Evolutionary conservation across 2,329 filamentous ascomycete genomes (phyloP), one percentile per base, ranked within the genome.

Genomic region (Aspergillus sp.): DNA sequence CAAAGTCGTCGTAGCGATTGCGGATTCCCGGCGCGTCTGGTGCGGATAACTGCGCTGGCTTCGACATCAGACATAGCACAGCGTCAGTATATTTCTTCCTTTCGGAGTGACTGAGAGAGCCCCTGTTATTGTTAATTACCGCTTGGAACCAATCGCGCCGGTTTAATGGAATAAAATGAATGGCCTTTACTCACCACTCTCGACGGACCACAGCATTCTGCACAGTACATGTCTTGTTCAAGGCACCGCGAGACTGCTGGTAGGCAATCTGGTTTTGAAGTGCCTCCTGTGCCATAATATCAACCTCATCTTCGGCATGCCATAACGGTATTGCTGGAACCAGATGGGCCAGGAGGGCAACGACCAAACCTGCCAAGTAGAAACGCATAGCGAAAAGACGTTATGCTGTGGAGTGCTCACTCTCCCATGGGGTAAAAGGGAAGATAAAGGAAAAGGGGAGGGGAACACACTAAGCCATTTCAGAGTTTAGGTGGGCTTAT

Each of bases 1-100:
- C 64, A 39, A 72, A 78, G 48, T 79, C 76, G 53, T 79, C 76
- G 48, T 70, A 77, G n/a, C 47, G 73, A 50, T 64, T 70, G 47
- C 63, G 65, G 2, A 69, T 72, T 2, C 75, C 75, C 0, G 73
- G 61, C 0, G 66, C 69, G 8, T 64, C 57, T 0, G 57, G 52
- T 63, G 69, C 7, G 57, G 59, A 26, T 29, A 35, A 32, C 7
- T 44, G 43, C 4, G 46, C 12, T 5, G 41, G 35, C 6, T 48
- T 48, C 1, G 42, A 33, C 1, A 43, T 36, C 2, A 41, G 40
- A 5, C 40, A 41, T 0, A 41, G 40, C 40, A 41, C 30, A 10
- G 40, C 40, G 8, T 41, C 28, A 6, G 10, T 41, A 9, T 41
- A 32, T 28, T 41, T 36, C 35, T 12, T 43, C 38, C 46, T 5